Conservation (phyloP, 352 stramenopile genomes). For the Thalassiosira mediterranea region DNA sequence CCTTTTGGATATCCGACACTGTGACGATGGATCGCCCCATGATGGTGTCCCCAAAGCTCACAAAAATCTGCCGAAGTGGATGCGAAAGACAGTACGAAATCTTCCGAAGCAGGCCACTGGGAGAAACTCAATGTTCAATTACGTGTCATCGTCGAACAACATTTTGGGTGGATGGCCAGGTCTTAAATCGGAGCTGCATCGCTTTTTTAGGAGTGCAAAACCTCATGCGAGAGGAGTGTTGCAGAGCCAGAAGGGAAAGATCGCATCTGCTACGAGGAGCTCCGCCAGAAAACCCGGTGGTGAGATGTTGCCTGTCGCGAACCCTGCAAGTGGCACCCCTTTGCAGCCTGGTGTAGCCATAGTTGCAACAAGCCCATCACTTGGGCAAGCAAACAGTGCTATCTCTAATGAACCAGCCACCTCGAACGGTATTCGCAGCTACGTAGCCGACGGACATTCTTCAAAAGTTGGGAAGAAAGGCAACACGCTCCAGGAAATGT, state of each 20-base stretch:
- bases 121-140: constrained; percentile 38
- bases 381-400: too few relatives aligned
- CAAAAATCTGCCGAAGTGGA: constrained; percentile 79
- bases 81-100: constrained; percentile 66
- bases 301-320: too few relatives aligned
- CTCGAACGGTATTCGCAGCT: too few relatives aligned
- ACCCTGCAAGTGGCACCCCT: too few relatives aligned
- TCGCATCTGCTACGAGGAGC: constrained; percentile 23
- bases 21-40: constrained; percentile 60
- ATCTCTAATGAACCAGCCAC: too few relatives aligned
- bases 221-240: constrained; percentile 36
- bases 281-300: too few relatives aligned
- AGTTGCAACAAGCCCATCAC: too few relatives aligned
- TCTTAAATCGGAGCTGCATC: constrained; percentile 46
- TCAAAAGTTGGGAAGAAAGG: too few relatives aligned
- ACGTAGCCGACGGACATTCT: too few relatives aligned
- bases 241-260: constrained; percentile 51
- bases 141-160: constrained; percentile 26
- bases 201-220: constrained; percentile 61
- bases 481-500: constrained; percentile 43
- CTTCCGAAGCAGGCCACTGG: constrained; percentile 30
- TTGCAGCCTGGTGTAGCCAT: too few relatives aligned
- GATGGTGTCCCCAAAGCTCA: constrained; percentile 55
- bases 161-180: constrained; percentile 31
- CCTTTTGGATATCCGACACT: constrained; percentile 70